Evolutionary conservation across 371 early-diverging fungal species (phyloP), one percentile per base, ranked within the genome.

Genomic region (Zopfochytrium polystomum): DNA sequence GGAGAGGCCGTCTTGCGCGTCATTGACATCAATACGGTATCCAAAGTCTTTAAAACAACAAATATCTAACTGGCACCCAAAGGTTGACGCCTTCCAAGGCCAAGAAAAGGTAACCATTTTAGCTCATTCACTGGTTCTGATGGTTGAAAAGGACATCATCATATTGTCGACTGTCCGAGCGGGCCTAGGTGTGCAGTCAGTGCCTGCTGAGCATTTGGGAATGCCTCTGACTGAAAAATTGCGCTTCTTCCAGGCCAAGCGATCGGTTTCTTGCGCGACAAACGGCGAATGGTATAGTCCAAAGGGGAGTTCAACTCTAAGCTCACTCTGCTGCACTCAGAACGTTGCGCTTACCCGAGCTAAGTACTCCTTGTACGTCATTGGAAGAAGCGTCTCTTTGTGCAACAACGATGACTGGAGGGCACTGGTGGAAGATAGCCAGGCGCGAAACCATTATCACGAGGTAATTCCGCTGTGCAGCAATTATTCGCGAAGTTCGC

Each of bases 71-170:
- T 53, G n/a, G 5, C 29, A 3, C 7, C 4, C 11, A 30, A 27
- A 65, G 66, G 78, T 87, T 53, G 98, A 98, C 71, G 95, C 97
- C n/a, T 99, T 97, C 72, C 99, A 99, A 78, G 99, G 99, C 11
- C 96, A 97, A 75, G 99, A 99, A 65, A 93, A 92, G 71, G 75
- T 70, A 46, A 52, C 57, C 34, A 67, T 66, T 47, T 38, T 64
- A 44, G 15, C 43, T 2, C 23, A 68, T n/a, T 22, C 3, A 62
- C 1, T 46, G 2, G 18, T 31, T 45, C n/a, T 47, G 9, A 34
- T 5, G 29, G 9, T 25, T 31, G n/a, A 30, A 2, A 70, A 78
- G 56, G 97, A 95, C 30, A 88, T 96, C 31, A 90, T 97, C 45
- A 88, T 97, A 48, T 89, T 97, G 53, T 93, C 95, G 0, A 92